Conservation (phyloP, 805 yeast genomes). For the Candida vaughaniae region DNA sequence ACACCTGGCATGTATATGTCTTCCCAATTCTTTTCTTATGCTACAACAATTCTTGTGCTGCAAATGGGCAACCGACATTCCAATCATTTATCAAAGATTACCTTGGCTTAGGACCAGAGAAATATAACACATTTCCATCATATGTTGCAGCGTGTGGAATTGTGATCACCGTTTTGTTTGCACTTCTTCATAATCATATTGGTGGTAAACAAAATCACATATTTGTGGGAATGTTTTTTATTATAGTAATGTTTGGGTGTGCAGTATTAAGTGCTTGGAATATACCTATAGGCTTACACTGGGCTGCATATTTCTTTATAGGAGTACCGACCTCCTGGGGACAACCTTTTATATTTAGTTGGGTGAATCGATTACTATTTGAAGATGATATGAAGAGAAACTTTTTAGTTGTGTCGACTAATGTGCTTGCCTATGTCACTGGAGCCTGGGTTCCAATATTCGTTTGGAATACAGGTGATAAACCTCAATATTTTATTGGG, state of each 20-base stretch:
- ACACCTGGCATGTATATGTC: conserved; percentile 49
- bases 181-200: conserved; percentile 28
- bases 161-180: conserved; percentile 20
- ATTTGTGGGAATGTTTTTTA: conserved; percentile 37
- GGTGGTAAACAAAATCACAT: conserved; percentile 35
- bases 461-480: conserved; percentile 37
- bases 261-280: conserved; percentile 47
- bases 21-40: conserved; percentile 42
- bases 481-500: conserved; percentile 33
- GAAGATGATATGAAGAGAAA: conserved; percentile 43
- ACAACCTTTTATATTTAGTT: conserved; percentile 55
- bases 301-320: conserved; percentile 48
- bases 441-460: conserved; percentile 40
- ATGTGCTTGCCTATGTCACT: conserved; percentile 38
- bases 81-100: conserved; percentile 35
- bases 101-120: conserved; percentile 24
- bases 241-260: conserved; percentile 41
- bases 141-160: conserved; percentile 26
- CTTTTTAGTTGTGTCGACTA: conserved; percentile 37
- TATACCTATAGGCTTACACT: conserved; percentile 47
- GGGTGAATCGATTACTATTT: conserved; percentile 51
- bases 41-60: conserved; percentile 34
- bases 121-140: conserved; percentile 35
- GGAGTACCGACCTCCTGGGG: conserved; percentile 52
- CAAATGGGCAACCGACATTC: conserved; percentile 36